Percentiles rank a stretch among this genome's conserved stretches.
Evolutionary conservation across 2,329 filamentous ascomycete species (phyloP).

Genomic region (Aaosphaeria arxii): DNA sequence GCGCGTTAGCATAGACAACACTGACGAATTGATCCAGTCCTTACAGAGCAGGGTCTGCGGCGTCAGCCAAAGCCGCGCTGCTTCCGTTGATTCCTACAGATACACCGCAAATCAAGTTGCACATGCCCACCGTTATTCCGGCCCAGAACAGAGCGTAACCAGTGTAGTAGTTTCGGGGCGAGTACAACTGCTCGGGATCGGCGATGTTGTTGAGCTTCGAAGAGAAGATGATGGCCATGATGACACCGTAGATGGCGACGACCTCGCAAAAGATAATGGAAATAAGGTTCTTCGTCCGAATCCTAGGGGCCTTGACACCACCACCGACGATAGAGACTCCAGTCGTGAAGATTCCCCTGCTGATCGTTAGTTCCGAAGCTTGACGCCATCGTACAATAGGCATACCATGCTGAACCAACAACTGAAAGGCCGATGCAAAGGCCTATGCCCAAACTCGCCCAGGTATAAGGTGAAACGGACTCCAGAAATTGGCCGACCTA

Average conservation of each 20-base stretch:
- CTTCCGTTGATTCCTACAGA: conserved; percentile 98
- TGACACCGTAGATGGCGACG: conserved; percentile 99
- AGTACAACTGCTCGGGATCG: conserved; percentile 65
- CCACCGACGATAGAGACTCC: conserved; percentile 96
- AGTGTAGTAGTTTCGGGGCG: conserved; percentile 82
- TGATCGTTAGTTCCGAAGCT: conserved; percentile 11
- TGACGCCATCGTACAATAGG: conserved; percentile 4
- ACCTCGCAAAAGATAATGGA: conserved; percentile 99
- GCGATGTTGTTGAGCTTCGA: conserved; percentile 73
- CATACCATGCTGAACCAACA: conserved; percentile 93
- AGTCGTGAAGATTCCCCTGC: conserved; percentile 97
- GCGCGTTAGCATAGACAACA: conserved; percentile 5
- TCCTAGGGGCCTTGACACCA: conserved; percentile 93
- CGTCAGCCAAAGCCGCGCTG: conserved; percentile 92
- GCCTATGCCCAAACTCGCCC: conserved; percentile 85
- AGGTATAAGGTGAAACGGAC: conserved; percentile 88
- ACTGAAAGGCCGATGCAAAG: conserved; percentile 96
- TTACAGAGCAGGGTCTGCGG: conserved; percentile 84
- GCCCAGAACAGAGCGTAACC: conserved; percentile 96
- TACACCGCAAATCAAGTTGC: conserved; percentile 94
- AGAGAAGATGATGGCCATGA: conserved; percentile 99
- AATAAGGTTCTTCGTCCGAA: conserved; percentile 98
- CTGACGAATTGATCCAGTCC: conserved; percentile 34
- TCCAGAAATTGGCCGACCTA: conserved; percentile 93
- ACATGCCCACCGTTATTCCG: conserved; percentile 88